Base-by-base conservation (phyloP, 257 asterid species). In the Ehretia macrophylla region DNA sequence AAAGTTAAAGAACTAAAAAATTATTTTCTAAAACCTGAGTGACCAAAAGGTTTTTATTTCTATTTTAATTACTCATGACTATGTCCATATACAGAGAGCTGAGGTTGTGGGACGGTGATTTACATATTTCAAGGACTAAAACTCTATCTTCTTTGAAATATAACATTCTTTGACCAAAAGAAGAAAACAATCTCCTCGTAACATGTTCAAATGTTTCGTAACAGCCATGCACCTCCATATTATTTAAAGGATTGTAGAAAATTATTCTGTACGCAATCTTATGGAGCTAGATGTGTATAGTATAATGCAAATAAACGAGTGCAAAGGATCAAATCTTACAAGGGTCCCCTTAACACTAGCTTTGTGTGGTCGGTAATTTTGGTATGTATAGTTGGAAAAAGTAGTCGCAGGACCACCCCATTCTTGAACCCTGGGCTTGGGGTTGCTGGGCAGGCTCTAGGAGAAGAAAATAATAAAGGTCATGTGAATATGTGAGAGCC, bases 191-290 rank as follows among this genome's bases (percentile, higher is more conserved):
- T 60, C 49, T 48, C 80, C 82, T 58, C 49, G 51, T 40, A 48
- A 64, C 46, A 35, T 51, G 71, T 78, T 59, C 55, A 54, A 22
- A 68, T 76, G 88, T 76, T 70, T 58, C 73, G 35, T 35, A 50
- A 50, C 58, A 54, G 19, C 72, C 79, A 63, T 72, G 70, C 85
- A 78, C 21, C 58, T 57, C 57, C 62, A 12, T 27, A 19, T 60
- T 56, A 54, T 53, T 12, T 40, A 21, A 56, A n/a, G n/a, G n/a
- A 22, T 27, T 22, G 12, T 19, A 8, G 11, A 17, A 21, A 20
- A 9, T 21, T 12, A 21, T 14, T 22, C 22, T 53, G 38, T 42
- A 42, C 54, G 12, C 27, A 55, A 46, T 22, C 55, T 53, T 59
- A 55, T 51, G 53, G 50, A 51, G 46, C 10, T 54, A 46, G 16